A percentile compares a stretch with the other conserved stretches of the same genome.
These are phyloP conservation scores for Neurospora crassa DNA, from an alignment of 2,329 filamentous ascomycete genomes.

Conservation along the genomic window DNA sequence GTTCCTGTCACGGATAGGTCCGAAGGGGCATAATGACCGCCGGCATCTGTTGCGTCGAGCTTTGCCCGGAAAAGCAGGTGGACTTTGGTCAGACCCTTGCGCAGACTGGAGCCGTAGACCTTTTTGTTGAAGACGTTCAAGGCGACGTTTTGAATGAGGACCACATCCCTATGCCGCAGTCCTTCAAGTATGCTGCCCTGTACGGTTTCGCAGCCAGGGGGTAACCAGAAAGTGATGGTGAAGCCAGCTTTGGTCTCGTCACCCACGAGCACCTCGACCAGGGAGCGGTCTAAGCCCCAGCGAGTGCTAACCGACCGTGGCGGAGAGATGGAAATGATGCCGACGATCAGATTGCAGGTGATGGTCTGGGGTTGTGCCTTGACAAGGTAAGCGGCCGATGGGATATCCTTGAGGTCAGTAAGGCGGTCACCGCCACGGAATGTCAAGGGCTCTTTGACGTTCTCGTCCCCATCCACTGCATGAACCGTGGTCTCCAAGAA, in stretches of 20 bases:
- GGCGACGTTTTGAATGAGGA: slow-evolving; percentile 72
- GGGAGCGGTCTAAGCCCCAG: slow-evolving; percentile 50
- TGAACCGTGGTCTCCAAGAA: slow-evolving; percentile 9
- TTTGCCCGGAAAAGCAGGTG: slow-evolving; percentile 53
- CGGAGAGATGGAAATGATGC: slow-evolving; percentile 61
- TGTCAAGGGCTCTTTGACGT: slow-evolving; percentile 16
- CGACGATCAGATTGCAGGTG: slow-evolving; percentile 73
- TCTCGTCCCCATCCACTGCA: slow-evolving; percentile 8
- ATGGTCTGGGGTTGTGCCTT: slow-evolving; percentile 70
- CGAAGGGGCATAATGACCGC: slow-evolving; percentile 46
- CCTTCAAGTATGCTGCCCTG: slow-evolving; percentile 24
- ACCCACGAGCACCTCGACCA: slow-evolving; percentile 71
- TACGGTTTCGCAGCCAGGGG: slow-evolving; percentile 24
- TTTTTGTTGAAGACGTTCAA: slow-evolving; percentile 64
- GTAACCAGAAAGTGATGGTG: slow-evolving; percentile 75
- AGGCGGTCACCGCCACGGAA: slow-evolving; percentile 30
- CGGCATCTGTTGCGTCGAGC: slow-evolving; percentile 39
- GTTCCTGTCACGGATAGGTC: slow-evolving; percentile 30
- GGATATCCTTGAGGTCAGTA: slow-evolving; percentile 60
- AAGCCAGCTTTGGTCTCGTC: slow-evolving; percentile 81
- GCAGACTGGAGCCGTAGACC: slow-evolving; percentile 78
- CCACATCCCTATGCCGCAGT: slow-evolving; percentile 62
- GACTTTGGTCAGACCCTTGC: slow-evolving; percentile 59
- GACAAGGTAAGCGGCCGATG: slow-evolving; percentile 53
- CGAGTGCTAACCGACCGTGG: slow-evolving; percentile 59